phyloP scores from a whole-genome alignment of 2,329 filamentous ascomycete species.

The Fonsecaea erecta region DNA sequence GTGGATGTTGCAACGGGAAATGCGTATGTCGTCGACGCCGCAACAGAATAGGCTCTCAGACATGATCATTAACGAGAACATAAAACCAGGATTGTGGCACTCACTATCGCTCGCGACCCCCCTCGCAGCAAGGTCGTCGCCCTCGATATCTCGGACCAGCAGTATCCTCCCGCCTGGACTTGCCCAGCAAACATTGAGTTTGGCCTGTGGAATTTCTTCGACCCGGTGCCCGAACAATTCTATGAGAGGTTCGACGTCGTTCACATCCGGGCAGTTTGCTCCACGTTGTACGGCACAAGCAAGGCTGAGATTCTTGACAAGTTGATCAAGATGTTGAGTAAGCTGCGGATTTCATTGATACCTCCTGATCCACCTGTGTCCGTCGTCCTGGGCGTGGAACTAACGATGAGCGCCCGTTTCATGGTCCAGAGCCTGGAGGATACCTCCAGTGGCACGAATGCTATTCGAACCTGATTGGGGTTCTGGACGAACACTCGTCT shows the following conservation, averaged over 20 bases:
- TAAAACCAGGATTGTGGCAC: background rate
- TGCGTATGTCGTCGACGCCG: background rate
- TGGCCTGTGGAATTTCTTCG: background rate
- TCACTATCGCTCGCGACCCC: background rate
- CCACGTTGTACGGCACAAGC: background rate
- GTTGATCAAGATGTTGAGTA: background rate
- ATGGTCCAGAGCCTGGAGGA: background rate
- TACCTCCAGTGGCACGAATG: background rate
- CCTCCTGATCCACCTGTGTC: background rate
- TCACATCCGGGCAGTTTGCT: background rate
- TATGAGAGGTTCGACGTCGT: background rate
- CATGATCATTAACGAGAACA: background rate
- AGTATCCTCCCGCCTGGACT: background rate
- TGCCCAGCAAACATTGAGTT: background rate
- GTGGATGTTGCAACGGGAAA: background rate
- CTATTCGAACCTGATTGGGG: background rate
- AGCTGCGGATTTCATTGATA: background rate
- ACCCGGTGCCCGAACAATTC: background rate
- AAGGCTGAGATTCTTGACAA: background rate
- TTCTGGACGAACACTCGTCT: background rate
- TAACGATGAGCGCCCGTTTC: background rate
- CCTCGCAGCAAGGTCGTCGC: background rate
- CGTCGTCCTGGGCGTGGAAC: background rate
- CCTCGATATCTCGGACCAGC: background rate
- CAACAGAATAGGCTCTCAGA: no score